phyloP scores from a whole-genome alignment of 163 green algal genomes.

The Smithsoniella earleae region DNA sequence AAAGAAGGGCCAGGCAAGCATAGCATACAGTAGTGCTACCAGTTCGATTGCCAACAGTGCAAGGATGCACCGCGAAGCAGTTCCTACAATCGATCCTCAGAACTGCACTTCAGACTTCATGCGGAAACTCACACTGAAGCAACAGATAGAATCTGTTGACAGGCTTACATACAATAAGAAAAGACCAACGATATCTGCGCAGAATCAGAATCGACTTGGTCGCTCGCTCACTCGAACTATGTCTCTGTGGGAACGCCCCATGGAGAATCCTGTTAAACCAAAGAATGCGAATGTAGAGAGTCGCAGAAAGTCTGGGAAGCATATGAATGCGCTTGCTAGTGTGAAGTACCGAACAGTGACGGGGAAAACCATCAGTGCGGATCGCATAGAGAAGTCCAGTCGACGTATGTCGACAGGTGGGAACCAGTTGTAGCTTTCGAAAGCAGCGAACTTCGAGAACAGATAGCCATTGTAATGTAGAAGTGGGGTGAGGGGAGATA shows the following conservation, averaged over 20 bases:
- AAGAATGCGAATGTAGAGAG: background rate
- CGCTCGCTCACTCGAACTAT: background rate
- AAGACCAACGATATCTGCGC: background rate
- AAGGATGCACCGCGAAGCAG: background rate
- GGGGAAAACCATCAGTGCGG: slow-evolving; percentile 7
- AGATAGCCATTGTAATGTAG: too few relatives aligned
- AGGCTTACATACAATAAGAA: background rate
- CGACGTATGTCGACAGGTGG: background rate
- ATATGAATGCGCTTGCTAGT: background rate
- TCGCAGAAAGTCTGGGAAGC: background rate
- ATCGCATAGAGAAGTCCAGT: background rate
- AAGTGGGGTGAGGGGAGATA: too few relatives aligned
- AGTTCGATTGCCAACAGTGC: background rate
- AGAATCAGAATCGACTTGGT: background rate
- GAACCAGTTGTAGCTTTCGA: too few relatives aligned
- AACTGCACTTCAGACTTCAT: slow-evolving; percentile 13
- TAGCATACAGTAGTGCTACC: background rate
- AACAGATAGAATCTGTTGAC: slow-evolving; percentile 8
- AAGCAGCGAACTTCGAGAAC: too few relatives aligned
- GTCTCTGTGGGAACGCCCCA: background rate
- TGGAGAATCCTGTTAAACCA: background rate
- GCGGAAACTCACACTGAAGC: background rate
- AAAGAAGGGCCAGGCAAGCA: background rate
- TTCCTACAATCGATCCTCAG: background rate
- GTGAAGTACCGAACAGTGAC: slow-evolving; percentile 1